A percentile compares a stretch with the other conserved stretches of the same genome.
Conservation (phyloP, 1,284 basidiomycete species). For the Leccinum cinnamomeum region DNA sequence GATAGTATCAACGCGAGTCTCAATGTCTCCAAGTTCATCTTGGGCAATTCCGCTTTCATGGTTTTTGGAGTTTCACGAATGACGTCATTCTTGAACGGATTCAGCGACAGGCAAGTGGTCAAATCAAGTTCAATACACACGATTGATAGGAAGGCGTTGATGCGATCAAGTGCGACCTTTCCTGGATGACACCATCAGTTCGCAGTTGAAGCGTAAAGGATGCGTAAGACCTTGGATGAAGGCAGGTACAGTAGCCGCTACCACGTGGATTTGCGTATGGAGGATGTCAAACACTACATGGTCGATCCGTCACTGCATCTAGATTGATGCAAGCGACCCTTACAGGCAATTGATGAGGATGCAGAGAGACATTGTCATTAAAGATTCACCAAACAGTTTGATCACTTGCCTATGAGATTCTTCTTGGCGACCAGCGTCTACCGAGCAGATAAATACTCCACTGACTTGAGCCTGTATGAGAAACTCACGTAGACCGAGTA, state of each 20-base stretch:
- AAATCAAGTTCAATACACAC: slow-evolving; percentile 2
- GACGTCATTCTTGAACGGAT: slow-evolving; percentile 5
- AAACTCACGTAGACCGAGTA: slow-evolving; percentile 22
- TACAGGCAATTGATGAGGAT: slow-evolving; percentile 33
- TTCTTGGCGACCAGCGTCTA: slow-evolving; percentile 21
- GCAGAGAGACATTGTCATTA: slow-evolving; percentile 18
- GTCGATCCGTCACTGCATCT: background rate
- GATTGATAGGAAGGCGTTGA: slow-evolving; percentile 23
- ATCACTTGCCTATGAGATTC: slow-evolving; percentile 20
- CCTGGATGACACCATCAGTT: slow-evolving; percentile 4
- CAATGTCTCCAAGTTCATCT: background rate
- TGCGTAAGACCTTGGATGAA: slow-evolving; percentile 28
- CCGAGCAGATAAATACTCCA: background rate
- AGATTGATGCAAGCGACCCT: slow-evolving; percentile 1
- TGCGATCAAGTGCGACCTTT: slow-evolving; percentile 10
- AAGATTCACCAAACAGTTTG: background rate
- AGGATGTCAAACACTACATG: slow-evolving; percentile 30
- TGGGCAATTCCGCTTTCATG: background rate
- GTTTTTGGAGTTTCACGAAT: background rate
- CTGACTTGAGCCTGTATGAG: background rate
- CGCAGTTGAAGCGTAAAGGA: background rate
- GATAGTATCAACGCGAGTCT: slow-evolving; percentile 14
- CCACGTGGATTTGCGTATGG: slow-evolving; percentile 22
- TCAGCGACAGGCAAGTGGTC: background rate
- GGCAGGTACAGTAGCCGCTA: slow-evolving; percentile 24